These are phyloP conservation scores for Eutreptiella sp. DNA, from an alignment of 208 protist species.

Conservation along the genomic window DNA sequence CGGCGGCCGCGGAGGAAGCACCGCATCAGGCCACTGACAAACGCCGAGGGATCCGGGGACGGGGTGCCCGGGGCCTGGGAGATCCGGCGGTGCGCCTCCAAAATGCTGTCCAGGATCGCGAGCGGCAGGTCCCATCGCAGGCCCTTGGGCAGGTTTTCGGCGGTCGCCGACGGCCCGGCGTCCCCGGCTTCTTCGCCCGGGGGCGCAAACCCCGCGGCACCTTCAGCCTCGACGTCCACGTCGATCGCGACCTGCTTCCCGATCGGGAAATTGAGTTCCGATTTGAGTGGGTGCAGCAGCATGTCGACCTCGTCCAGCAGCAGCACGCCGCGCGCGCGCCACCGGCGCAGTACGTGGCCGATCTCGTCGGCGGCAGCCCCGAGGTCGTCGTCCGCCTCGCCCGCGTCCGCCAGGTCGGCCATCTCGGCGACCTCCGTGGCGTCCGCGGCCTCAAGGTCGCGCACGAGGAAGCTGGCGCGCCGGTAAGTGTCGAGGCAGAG, in stretches of 20 bases:
- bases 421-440: no score
- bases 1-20: no score
- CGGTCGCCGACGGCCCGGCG: no score
- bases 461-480: no score
- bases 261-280: conserved; percentile 33
- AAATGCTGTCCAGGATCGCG: conserved; percentile 49
- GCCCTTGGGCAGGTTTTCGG: no score
- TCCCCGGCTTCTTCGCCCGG: no score
- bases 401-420: no score
- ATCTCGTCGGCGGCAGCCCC: conserved; percentile 22
- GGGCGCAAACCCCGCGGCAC: no score
- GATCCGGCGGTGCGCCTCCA: neutral
- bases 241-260: conserved; percentile 20
- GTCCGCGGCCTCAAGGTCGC: no score
- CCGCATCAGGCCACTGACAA: no score
- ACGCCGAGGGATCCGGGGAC: neutral
- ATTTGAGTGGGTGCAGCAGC: conserved; percentile 31
- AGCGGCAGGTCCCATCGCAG: conserved; percentile 5
- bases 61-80: neutral
- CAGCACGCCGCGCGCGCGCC: conserved; percentile 31
- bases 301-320: conserved; percentile 35
- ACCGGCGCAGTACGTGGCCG: conserved; percentile 38
- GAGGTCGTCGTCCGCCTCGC: no score
- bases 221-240: conserved; percentile 34
- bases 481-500: neutral